Conservation (phyloP, 495 filamentous ascomycete genomes). For the Friedmanniomyces endolithicus region DNA sequence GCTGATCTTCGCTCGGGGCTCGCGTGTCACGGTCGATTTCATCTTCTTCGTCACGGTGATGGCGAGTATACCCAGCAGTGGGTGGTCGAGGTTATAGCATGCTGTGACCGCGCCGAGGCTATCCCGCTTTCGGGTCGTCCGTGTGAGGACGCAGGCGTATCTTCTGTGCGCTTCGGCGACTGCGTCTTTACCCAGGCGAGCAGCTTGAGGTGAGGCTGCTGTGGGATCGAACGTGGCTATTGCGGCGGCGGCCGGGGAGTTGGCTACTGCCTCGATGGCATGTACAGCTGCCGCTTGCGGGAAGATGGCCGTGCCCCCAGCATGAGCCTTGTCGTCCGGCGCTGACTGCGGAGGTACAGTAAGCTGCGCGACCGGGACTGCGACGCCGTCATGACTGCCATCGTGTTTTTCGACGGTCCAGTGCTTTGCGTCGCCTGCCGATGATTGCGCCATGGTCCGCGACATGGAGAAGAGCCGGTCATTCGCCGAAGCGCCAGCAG, state of each 20-base stretch:
- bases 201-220: constrained; percentile 12
- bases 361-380: constrained; percentile 7
- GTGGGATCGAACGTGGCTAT: constrained; percentile 13
- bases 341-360: neutral
- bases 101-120: constrained; percentile 16
- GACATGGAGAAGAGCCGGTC: constrained; percentile 8
- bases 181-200: constrained; percentile 12
- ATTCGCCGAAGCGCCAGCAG: neutral
- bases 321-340: neutral
- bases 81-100: constrained; percentile 14
- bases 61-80: constrained; percentile 4
- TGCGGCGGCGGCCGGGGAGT: constrained; percentile 7
- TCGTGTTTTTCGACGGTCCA: constrained; percentile 6
- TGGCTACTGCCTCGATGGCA: constrained; percentile 9
- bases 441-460: neutral
- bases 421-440: neutral
- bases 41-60: constrained; percentile 17
- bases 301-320: constrained; percentile 8
- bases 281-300: constrained; percentile 14
- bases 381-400: neutral
- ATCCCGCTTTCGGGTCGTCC: constrained; percentile 12
- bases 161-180: constrained; percentile 5
- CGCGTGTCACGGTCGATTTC: neutral
- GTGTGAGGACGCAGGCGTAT: constrained; percentile 8
- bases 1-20: constrained; percentile 15